Conservation (phyloP, 2,329 filamentous ascomycete genomes). For the Lasiodiplodia hormozganensis region DNA sequence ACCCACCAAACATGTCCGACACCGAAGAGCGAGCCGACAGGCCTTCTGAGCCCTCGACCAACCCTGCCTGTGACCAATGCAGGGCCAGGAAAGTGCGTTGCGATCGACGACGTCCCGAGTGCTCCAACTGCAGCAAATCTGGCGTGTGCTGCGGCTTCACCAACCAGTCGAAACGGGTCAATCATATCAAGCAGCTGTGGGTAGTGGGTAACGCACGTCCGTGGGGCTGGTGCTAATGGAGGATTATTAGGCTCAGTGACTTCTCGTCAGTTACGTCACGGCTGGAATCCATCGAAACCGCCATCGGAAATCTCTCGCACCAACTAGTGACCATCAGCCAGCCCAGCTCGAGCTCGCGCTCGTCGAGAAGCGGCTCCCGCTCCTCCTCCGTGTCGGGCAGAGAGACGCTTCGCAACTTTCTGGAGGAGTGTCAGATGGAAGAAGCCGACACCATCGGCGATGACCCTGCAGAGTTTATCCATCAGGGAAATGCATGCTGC, state of each 20-base stretch:
- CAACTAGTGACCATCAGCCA: constrained; percentile 1
- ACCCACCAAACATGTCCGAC: neutral
- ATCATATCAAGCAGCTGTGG: constrained; percentile 12
- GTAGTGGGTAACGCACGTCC: neutral
- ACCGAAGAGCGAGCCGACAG: neutral
- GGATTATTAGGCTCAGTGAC: neutral
- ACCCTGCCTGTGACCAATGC: constrained; percentile 13
- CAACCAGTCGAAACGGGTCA: constrained; percentile 9
- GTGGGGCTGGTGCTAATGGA: neutral
- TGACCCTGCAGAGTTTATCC: constrained; percentile 1
- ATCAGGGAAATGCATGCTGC: constrained; percentile 1
- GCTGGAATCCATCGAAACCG: neutral
- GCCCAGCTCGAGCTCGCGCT: neutral
- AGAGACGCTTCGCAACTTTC: neutral
- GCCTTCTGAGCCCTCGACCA: neutral
- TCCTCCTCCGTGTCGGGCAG: neutral
- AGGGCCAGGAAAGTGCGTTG: constrained; percentile 3
- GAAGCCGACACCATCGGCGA: neutral
- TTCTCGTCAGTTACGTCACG: constrained; percentile 10
- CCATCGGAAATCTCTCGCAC: constrained; percentile 1
- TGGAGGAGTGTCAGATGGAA: neutral
- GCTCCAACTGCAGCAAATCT: constrained; percentile 16
- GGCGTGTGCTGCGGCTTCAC: constrained; percentile 13
- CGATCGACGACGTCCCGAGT: constrained; percentile 10
- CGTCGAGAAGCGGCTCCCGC: neutral